Evolutionary conservation across 768 basidiomycete species (phyloP).

Genomic region (Xerocomus spinulosus): DNA sequence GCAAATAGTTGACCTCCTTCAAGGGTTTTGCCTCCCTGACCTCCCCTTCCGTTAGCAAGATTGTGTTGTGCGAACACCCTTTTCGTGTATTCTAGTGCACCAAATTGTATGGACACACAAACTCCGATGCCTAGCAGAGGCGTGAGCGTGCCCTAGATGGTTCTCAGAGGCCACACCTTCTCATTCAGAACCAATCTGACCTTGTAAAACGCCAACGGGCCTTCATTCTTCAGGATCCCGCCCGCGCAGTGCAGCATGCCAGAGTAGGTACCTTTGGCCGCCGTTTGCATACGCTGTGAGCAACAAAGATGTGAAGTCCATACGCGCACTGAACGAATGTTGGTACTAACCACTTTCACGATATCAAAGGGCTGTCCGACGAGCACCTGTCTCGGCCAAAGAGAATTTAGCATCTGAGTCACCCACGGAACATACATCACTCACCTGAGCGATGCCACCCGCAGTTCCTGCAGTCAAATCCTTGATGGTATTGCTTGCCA

Average conservation of each 20-base stretch:
- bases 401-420: constrained; percentile 1
- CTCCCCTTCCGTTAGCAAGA: constrained; percentile 51
- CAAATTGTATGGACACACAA: constrained; percentile 96
- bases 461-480: constrained; percentile 86
- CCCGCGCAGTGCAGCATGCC: constrained; percentile 88
- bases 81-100: constrained; percentile 81
- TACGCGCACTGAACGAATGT: neutral
- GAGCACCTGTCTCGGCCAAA: constrained; percentile 51
- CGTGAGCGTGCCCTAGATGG: constrained; percentile 74
- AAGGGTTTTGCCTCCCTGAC: constrained; percentile 59
- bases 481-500: constrained; percentile 61
- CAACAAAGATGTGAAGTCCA: constrained; percentile 9
- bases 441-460: constrained; percentile 86
- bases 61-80: constrained; percentile 70
- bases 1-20: constrained; percentile 60
- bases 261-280: constrained; percentile 81
- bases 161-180: constrained; percentile 1
- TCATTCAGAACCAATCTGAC: constrained; percentile 33
- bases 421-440: constrained; percentile 1
- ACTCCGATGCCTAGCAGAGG: constrained; percentile 89
- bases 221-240: constrained; percentile 88
- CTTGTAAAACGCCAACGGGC: constrained; percentile 94
- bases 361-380: constrained; percentile 97
- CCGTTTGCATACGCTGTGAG: constrained; percentile 86
- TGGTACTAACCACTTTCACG: constrained; percentile 81